phyloP scores from a whole-genome alignment of 83 land plant genomes.

The Picea engelmannii region DNA sequence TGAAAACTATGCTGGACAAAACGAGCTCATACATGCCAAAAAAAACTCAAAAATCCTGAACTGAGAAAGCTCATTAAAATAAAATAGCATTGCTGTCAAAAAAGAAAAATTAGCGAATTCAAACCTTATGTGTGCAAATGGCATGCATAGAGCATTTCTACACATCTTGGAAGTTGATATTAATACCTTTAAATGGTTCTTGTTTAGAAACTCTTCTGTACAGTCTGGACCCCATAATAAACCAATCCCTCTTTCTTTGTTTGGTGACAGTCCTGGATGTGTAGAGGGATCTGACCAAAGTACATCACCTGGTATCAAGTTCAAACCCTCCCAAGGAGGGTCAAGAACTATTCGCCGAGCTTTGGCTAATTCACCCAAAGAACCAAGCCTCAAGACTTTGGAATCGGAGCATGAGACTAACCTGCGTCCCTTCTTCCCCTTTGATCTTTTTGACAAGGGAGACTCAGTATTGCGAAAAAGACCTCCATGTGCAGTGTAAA shows the following conservation, averaged over 20 bases:
- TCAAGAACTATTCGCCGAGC: conserved; percentile 83
- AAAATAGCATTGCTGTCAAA: background rate
- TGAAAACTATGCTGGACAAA: background rate
- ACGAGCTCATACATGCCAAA: background rate
- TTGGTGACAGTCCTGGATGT: conserved; percentile 71
- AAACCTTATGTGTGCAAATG: background rate
- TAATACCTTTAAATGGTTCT: conserved; percentile 71
- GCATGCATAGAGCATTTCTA: background rate
- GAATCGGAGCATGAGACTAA: conserved; percentile 21
- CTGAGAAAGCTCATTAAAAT: conserved; percentile 2
- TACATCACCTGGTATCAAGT: conserved; percentile 86
- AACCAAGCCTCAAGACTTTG: conserved; percentile 56
- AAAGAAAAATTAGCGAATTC: conserved; percentile 9
- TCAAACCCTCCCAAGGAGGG: conserved; percentile 85
- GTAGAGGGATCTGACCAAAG: conserved; percentile 98
- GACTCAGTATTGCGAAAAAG: conserved; percentile 66
- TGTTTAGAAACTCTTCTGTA: conserved; percentile 82
- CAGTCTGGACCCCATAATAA: conserved; percentile 93
- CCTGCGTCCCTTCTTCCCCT: conserved; percentile 39
- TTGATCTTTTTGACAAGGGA: conserved; percentile 42
- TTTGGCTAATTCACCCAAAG: conserved; percentile 68
- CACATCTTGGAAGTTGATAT: background rate
- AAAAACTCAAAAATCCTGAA: background rate
- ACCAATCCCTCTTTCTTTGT: conserved; percentile 89
- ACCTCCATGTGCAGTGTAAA: conserved; percentile 94